Evolutionary conservation across 495 filamentous ascomycete species (phyloP).

Genomic region (Penicillium alfredii): DNA sequence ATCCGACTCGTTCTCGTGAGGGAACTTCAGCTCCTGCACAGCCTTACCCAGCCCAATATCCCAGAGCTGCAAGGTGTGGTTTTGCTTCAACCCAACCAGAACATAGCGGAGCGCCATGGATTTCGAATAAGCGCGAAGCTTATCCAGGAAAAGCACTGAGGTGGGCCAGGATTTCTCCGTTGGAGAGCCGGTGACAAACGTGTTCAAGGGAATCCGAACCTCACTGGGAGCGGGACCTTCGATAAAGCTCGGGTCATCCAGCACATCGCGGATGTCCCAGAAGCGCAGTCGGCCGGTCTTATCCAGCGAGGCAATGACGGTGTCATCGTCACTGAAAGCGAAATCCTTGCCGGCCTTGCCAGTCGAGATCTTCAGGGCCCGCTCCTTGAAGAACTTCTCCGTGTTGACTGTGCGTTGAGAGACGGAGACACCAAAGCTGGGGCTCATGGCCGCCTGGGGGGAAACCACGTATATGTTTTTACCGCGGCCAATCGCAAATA

Average conservation of each 20-base stretch:
- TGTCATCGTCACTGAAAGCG: conserved; percentile 93
- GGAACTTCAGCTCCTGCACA: conserved; percentile 93
- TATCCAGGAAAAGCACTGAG: conserved; percentile 92
- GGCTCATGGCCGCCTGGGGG: conserved; percentile 65
- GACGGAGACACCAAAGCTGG: conserved; percentile 65
- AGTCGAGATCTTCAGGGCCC: conserved; percentile 83
- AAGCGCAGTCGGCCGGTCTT: conserved; percentile 92
- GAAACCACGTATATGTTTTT: conserved; percentile 92
- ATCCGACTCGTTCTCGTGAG: conserved; percentile 94
- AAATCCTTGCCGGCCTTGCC: conserved; percentile 99
- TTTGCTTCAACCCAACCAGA: conserved; percentile 97
- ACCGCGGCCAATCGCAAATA: conserved; percentile 90
- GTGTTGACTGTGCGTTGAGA: conserved; percentile 69
- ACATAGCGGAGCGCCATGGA: conserved; percentile 84
- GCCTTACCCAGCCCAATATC: conserved; percentile 92
- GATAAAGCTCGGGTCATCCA: conserved; percentile 50
- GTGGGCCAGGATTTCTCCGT: conserved; percentile 91
- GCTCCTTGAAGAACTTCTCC: conserved; percentile 79
- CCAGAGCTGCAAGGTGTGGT: conserved; percentile 98
- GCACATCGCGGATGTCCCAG: conserved; percentile 86
- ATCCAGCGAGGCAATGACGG: conserved; percentile 87
- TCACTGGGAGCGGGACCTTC: conserved; percentile 57
- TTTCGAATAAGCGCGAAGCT: conserved; percentile 82
- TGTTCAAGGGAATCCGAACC: conserved; percentile 69
- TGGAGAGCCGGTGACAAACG: conserved; percentile 68